Conservation (phyloP, 768 basidiomycete genomes). For the Lentinula edodes region DNA sequence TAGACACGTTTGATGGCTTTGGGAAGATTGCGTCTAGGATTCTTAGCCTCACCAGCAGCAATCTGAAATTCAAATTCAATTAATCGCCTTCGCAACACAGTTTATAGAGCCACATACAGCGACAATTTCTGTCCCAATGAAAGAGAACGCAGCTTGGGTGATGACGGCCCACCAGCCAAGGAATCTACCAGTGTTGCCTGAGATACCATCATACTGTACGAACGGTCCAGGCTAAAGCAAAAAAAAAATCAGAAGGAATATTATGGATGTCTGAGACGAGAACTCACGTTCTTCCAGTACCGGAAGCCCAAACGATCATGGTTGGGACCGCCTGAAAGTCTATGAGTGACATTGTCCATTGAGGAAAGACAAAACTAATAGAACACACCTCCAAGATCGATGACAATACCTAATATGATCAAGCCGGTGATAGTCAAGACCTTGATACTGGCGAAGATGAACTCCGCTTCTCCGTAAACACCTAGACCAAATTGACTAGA, state of each 20-base stretch:
- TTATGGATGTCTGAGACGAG: constrained; percentile 21
- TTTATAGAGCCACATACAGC: constrained; percentile 46
- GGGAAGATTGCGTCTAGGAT: constrained; percentile 59
- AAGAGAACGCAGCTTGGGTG: constrained; percentile 89
- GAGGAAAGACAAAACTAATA: not conserved
- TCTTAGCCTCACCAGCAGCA: constrained; percentile 87
- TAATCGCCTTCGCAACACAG: not conserved
- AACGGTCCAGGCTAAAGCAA: constrained; percentile 73
- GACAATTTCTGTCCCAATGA: constrained; percentile 92
- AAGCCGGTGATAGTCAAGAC: constrained; percentile 78
- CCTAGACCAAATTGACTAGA: constrained; percentile 20
- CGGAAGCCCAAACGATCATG: constrained; percentile 58
- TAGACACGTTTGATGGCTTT: constrained; percentile 70
- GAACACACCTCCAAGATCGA: constrained; percentile 68
- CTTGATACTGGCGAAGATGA: constrained; percentile 72
- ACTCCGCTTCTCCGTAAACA: constrained; percentile 82
- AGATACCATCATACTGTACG: constrained; percentile 59
- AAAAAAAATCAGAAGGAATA: constrained; percentile 75
- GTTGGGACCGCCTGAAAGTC: constrained; percentile 62
- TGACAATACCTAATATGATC: constrained; percentile 63
- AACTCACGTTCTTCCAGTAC: constrained; percentile 7
- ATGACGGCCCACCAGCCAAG: constrained; percentile 60
- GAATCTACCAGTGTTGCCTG: constrained; percentile 73
- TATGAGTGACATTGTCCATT: not conserved
- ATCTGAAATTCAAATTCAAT: constrained; percentile 37